phyloP scores from a whole-genome alignment of 2,329 filamentous ascomycete genomes.

The Endoconidiophora polonica region DNA sequence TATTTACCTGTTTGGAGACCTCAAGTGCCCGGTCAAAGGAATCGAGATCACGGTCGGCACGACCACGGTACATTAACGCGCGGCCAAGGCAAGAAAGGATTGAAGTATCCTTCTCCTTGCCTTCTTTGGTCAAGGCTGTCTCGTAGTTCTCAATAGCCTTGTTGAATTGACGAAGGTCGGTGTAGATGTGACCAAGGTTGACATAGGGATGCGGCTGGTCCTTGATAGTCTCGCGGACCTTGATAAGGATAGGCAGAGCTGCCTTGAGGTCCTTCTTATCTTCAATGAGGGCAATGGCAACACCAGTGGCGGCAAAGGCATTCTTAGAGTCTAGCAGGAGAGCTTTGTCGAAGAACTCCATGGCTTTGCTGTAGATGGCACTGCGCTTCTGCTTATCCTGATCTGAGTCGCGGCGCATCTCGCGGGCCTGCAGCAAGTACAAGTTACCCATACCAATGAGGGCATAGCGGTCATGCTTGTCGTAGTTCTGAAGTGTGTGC shows the following conservation, averaged over 20 bases:
- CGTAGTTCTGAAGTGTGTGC: slow-evolving; percentile 80
- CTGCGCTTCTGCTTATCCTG: slow-evolving; percentile 80
- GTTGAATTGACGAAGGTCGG: slow-evolving; percentile 74
- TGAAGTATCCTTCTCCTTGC: slow-evolving; percentile 53
- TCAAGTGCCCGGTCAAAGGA: slow-evolving; percentile 40
- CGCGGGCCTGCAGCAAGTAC: slow-evolving; percentile 68
- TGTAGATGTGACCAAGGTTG: slow-evolving; percentile 86
- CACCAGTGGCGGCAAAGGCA: slow-evolving; percentile 87
- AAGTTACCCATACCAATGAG: slow-evolving; percentile 95
- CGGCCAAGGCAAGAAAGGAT: slow-evolving; percentile 77
- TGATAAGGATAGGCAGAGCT: slow-evolving; percentile 75
- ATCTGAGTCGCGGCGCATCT: slow-evolving; percentile 85
- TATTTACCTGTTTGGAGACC: slow-evolving; percentile 44
- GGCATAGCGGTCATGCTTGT: slow-evolving; percentile 97
- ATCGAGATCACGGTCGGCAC: slow-evolving; percentile 40
- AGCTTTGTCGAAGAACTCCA: slow-evolving; percentile 97
- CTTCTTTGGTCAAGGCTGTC: slow-evolving; percentile 60
- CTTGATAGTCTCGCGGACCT: slow-evolving; percentile 76
- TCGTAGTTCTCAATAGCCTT: slow-evolving; percentile 95
- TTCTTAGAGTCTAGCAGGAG: slow-evolving; percentile 89
- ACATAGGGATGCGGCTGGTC: slow-evolving; percentile 68
- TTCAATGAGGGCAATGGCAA: slow-evolving; percentile 85
- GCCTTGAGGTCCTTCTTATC: slow-evolving; percentile 78
- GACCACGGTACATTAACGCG: slow-evolving; percentile 70
- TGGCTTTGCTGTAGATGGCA: slow-evolving; percentile 73